phyloP scores from a whole-genome alignment of 2,329 filamentous ascomycete species.

The Cordyceps militaris region DNA sequence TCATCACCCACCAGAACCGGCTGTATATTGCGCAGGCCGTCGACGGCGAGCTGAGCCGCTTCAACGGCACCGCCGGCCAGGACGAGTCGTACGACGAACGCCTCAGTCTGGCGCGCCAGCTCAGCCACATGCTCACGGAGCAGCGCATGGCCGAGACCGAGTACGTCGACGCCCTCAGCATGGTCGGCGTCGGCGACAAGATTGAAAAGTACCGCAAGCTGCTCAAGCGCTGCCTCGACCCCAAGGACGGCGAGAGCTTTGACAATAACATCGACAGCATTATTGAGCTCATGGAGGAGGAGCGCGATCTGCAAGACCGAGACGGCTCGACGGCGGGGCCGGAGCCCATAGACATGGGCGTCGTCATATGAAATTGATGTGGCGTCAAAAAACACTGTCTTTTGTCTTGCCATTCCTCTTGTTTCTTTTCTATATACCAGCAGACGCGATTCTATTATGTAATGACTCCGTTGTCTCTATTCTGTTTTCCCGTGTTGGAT shows the following conservation, averaged over 20 bases:
- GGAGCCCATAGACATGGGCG: conserved; percentile 21
- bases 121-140: conserved; percentile 50
- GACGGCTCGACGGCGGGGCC: conserved; percentile 23
- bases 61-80: conserved; percentile 38
- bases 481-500: neutral
- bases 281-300: conserved; percentile 58
- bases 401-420: neutral
- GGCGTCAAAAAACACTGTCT: neutral
- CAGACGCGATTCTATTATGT: neutral
- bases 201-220: conserved; percentile 67
- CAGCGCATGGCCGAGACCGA: conserved; percentile 57
- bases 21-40: conserved; percentile 46
- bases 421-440: conserved; percentile 1
- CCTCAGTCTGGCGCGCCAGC: conserved; percentile 49
- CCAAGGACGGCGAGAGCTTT: conserved; percentile 59
- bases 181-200: conserved; percentile 64
- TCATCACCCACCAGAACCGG: conserved; percentile 46
- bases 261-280: conserved; percentile 56
- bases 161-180: conserved; percentile 60
- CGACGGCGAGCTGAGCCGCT: conserved; percentile 41
- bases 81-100: conserved; percentile 48
- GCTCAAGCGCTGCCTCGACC: conserved; percentile 60
- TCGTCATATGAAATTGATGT: conserved; percentile 3
- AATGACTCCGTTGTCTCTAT: neutral
- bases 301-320: conserved; percentile 39